Evolutionary conservation across 2,329 filamentous ascomycete genomes (phyloP).

Genomic region (Colletotrichum coccodes): DNA sequence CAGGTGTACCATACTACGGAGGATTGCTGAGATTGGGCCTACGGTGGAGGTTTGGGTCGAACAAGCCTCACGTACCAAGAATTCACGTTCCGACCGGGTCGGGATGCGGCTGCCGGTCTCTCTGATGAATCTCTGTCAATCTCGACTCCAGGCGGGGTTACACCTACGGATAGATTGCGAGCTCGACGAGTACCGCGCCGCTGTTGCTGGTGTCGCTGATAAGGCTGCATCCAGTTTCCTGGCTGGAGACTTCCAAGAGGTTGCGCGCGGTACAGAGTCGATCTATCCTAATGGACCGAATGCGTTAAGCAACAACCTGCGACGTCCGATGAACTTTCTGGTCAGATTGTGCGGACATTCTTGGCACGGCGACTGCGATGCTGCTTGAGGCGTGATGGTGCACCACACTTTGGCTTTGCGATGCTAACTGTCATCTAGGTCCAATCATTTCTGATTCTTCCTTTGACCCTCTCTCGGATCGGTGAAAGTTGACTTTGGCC

Average conservation of each 20-base stretch:
- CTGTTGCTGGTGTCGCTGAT: too few species aligned
- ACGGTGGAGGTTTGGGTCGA: not conserved
- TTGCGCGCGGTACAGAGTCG: not conserved
- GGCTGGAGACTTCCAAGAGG: too few species aligned
- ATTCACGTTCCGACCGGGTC: not conserved
- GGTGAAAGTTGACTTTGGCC: conserved; percentile 41
- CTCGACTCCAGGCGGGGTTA: too few species aligned
- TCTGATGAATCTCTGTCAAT: not conserved
- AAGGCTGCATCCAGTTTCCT: too few species aligned
- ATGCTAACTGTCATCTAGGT: conserved; percentile 20
- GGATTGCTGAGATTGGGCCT: not conserved
- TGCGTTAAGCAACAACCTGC: not conserved
- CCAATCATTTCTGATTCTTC: conserved; percentile 31
- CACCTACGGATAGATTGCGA: too few species aligned
- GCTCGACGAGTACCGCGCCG: too few species aligned
- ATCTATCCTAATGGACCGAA: not conserved
- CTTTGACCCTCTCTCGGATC: conserved; percentile 37
- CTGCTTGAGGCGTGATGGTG: not conserved
- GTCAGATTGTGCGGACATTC: not conserved
- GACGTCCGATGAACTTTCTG: too few species aligned
- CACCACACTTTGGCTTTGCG: not conserved
- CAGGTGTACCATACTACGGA: not conserved
- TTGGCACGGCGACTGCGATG: conserved; percentile 1
- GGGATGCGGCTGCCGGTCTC: not conserved
- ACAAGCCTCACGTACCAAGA: not conserved